Evolutionary conservation across 192 early-diverging fungal species (phyloP).

Genomic region (Backusella parvicylindrica): DNA sequence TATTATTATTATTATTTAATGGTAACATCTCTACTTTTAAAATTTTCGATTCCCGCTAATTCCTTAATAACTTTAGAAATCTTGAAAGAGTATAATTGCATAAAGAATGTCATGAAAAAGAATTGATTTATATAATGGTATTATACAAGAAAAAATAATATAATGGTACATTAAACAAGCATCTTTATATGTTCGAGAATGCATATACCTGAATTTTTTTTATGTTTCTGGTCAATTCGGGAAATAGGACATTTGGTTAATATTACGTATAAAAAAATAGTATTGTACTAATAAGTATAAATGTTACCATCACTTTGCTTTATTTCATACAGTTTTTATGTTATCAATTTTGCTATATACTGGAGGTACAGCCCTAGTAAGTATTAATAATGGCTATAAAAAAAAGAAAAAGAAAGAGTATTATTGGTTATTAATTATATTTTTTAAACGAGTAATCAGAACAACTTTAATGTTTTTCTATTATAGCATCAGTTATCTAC

Average conservation of each 20-base stretch:
- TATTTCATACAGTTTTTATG: neutral
- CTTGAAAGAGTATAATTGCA: neutral
- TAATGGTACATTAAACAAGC: neutral
- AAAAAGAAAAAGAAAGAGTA: neutral
- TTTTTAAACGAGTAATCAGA: no score
- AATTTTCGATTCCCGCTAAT: neutral
- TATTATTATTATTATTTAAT: neutral
- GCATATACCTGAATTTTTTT: neutral
- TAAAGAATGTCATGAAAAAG: neutral
- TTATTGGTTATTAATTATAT: neutral
- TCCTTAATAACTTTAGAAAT: neutral
- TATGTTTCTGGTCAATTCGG: neutral
- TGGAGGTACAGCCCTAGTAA: neutral
- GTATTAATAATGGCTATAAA: neutral
- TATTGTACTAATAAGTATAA: neutral
- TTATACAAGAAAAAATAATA: neutral
- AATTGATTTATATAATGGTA: neutral
- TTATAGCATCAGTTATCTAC: no score
- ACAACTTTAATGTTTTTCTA: neutral
- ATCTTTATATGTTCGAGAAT: neutral
- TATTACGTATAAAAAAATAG: neutral
- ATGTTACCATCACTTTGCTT: neutral
- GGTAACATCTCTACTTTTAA: neutral
- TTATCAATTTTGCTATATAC: neutral
- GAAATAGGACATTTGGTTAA: neutral